A percentile compares a stretch with the other conserved stretches of the same genome.
These are phyloP conservation scores for Platismatia glauca DNA, from an alignment of 495 filamentous ascomycete species.

Conservation along the genomic window DNA sequence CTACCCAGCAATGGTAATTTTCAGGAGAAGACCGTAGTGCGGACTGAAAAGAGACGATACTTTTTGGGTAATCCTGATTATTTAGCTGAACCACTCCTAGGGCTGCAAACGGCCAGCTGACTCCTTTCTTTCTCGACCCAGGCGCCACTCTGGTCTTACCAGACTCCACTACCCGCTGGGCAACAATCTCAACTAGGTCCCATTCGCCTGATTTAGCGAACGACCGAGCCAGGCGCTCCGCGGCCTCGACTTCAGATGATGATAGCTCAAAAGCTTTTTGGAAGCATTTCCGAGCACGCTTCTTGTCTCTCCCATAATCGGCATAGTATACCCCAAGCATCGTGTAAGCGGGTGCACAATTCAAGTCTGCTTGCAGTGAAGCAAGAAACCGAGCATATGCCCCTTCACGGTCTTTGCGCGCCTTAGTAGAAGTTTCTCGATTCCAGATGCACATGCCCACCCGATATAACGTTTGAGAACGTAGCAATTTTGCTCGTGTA, in stretches of 20 bases:
- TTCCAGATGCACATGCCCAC: slow-evolving; percentile 88
- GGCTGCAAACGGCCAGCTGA: slow-evolving; percentile 96
- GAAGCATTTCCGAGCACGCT: slow-evolving; percentile 79
- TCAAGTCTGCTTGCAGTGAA: slow-evolving; percentile 78
- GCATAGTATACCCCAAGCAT: slow-evolving; percentile 91
- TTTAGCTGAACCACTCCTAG: slow-evolving; percentile 95
- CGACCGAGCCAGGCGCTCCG: slow-evolving; percentile 71
- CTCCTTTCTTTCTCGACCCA: slow-evolving; percentile 78
- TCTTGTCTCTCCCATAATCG: slow-evolving; percentile 80
- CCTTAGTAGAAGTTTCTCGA: slow-evolving; percentile 55
- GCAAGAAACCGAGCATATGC: slow-evolving; percentile 78
- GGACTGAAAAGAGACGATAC: slow-evolving; percentile 82
- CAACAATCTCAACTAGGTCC: slow-evolving; percentile 89
- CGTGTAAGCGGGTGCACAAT: slow-evolving; percentile 86
- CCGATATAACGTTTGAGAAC: slow-evolving; percentile 76
- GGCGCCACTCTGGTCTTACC: slow-evolving; percentile 82
- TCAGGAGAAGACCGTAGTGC: slow-evolving; percentile 74
- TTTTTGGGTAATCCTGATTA: slow-evolving; percentile 79
- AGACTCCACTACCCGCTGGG: slow-evolving; percentile 85
- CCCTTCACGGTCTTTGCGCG: slow-evolving; percentile 65
- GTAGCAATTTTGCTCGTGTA: slow-evolving; percentile 55
- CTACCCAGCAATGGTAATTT: slow-evolving; percentile 93
- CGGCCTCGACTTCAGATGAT: slow-evolving; percentile 73
- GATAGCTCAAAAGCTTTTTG: slow-evolving; percentile 96
- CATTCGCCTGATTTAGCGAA: slow-evolving; percentile 89